Conservation (phyloP, 2,329 filamentous ascomycete genomes). For the Trichoderma breve region DNA sequence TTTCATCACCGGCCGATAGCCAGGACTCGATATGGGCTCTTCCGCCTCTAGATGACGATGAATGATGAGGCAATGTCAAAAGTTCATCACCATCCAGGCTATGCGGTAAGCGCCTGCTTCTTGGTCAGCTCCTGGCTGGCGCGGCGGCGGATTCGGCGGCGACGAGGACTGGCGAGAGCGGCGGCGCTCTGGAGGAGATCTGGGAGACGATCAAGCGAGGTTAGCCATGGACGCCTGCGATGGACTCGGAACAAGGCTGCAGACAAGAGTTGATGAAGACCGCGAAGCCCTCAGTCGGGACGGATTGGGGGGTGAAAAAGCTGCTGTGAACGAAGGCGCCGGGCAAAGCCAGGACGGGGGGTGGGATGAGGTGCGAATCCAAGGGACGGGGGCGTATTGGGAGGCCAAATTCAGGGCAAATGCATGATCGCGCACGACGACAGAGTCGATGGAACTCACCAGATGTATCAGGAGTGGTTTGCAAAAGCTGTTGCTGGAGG, state of each 20-base stretch:
- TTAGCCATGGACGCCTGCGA: slow-evolving; percentile 17
- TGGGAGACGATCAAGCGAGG: not conserved
- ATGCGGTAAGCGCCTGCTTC: slow-evolving; percentile 37
- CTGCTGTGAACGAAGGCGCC: slow-evolving; percentile 13
- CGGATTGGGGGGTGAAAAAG: slow-evolving; percentile 4
- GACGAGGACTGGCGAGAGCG: slow-evolving; percentile 22
- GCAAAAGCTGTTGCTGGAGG: slow-evolving; percentile 35
- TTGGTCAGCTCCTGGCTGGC: slow-evolving; percentile 31
- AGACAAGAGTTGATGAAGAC: slow-evolving; percentile 13
- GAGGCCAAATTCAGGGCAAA: slow-evolving; percentile 29
- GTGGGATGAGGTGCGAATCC: slow-evolving; percentile 21
- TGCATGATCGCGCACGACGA: slow-evolving; percentile 38
- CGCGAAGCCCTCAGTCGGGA: slow-evolving; percentile 7
- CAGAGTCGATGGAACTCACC: slow-evolving; percentile 38
- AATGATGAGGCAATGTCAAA: slow-evolving; percentile 26
- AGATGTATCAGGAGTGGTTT: slow-evolving; percentile 34
- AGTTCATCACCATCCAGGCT: slow-evolving; percentile 31
- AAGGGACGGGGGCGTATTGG: slow-evolving; percentile 25
- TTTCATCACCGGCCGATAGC: slow-evolving; percentile 28
- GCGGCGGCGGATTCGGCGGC: slow-evolving; percentile 31
- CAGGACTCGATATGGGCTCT: slow-evolving; percentile 24
- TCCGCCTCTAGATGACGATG: slow-evolving; percentile 23
- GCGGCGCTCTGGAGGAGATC: slow-evolving; percentile 13
- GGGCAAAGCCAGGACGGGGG: slow-evolving; percentile 7
- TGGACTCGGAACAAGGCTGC: slow-evolving; percentile 2